These are phyloP conservation scores for Oryza brachyantha DNA, from an alignment of 176 grass and related monocot species.

Conservation along the genomic window DNA sequence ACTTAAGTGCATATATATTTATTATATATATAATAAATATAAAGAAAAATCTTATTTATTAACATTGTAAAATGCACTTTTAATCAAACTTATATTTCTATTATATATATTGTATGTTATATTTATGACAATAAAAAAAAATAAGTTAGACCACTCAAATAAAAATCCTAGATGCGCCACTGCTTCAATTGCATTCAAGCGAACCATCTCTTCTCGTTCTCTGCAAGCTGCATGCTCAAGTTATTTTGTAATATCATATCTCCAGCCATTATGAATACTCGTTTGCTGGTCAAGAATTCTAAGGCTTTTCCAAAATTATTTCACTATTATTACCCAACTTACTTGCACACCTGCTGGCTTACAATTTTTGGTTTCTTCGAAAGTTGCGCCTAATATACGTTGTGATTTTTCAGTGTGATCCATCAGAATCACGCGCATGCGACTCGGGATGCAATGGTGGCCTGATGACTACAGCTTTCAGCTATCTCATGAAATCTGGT, in stretches of 20 bases:
- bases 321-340: background rate
- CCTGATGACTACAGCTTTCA: conserved; percentile 83
- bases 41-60: too few species aligned
- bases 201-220: background rate
- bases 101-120: too few species aligned
- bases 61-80: too few species aligned
- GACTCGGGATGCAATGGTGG: conserved; percentile 83
- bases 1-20: too few species aligned
- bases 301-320: background rate
- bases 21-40: too few species aligned
- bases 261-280: background rate
- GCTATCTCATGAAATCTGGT: conserved; percentile 62
- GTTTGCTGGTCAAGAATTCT: background rate
- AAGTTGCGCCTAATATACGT: background rate
- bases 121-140: too few species aligned
- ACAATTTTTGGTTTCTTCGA: background rate
- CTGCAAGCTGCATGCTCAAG: background rate
- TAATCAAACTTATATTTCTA: too few species aligned
- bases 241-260: background rate
- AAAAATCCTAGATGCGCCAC: too few species aligned
- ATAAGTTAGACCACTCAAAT: too few species aligned
- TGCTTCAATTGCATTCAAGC: too few species aligned
- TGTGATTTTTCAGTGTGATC: conserved; percentile 59
- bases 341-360: background rate
- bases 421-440: conserved; percentile 56